Conservation (phyloP, 768 basidiomycete genomes). For the Trametes elegans region DNA sequence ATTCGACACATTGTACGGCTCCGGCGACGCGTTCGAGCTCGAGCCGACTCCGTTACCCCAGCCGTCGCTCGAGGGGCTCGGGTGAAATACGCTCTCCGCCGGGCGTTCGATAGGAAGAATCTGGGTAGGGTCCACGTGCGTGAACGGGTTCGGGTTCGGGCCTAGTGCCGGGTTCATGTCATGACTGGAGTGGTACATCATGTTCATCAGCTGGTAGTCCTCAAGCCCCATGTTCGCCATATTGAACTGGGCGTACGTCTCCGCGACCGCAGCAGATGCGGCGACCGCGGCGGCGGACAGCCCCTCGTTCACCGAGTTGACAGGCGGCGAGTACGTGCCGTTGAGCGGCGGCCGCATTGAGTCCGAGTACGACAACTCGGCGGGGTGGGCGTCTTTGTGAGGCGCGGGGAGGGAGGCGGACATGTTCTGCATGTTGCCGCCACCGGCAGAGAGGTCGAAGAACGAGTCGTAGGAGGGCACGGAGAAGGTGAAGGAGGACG, state of each 20-base stretch:
- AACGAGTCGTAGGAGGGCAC: slow-evolving; percentile 58
- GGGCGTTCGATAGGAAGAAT: slow-evolving; percentile 52
- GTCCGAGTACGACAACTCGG: slow-evolving; percentile 21
- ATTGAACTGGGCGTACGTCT: slow-evolving; percentile 67
- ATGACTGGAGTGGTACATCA: slow-evolving; percentile 54
- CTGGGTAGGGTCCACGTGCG: slow-evolving; percentile 92
- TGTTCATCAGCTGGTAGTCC: slow-evolving; percentile 62
- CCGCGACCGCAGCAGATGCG: slow-evolving; percentile 68
- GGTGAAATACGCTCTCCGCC: slow-evolving; percentile 54
- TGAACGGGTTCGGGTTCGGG: slow-evolving; percentile 42
- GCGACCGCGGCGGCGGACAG: slow-evolving; percentile 64
- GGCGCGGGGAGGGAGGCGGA: slow-evolving; percentile 17
- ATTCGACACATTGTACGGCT: slow-evolving; percentile 64
- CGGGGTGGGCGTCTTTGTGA: slow-evolving; percentile 14
- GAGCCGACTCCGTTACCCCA: slow-evolving; percentile 70
- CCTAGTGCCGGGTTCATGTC: slow-evolving; percentile 40
- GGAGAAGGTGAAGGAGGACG: slow-evolving; percentile 69
- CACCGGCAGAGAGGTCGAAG: slow-evolving; percentile 42
- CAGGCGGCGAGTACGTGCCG: slow-evolving; percentile 23
- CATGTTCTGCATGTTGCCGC: slow-evolving; percentile 30
- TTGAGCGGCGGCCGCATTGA: slow-evolving; percentile 23
- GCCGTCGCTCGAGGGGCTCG: slow-evolving; percentile 80
- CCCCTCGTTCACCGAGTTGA: slow-evolving; percentile 38
- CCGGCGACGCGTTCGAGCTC: slow-evolving; percentile 73
- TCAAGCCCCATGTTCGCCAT: slow-evolving; percentile 54